Evolutionary conservation across 2,329 filamentous ascomycete species (phyloP), one percentile per base, ranked within the genome.

Genomic region (Ceratocystis ficicola): DNA sequence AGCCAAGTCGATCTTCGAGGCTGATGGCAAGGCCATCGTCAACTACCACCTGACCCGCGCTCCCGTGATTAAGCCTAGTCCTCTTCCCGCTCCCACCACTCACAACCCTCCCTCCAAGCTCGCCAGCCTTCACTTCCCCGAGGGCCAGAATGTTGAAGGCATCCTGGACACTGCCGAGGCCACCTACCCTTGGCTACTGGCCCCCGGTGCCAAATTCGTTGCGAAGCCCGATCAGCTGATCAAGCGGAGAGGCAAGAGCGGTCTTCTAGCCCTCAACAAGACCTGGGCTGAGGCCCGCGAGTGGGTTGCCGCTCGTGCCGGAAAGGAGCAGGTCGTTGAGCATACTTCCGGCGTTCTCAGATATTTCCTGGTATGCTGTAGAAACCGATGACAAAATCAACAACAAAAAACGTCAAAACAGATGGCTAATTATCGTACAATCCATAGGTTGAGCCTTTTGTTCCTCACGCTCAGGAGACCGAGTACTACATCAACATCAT

Each of bases 401-500:
- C 15, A 59, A 17, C 55, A 7, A 1, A 3, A 59, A 20, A 59
- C 28, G 32, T 12, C 36, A 41, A 8, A 3, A 3, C 17, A 25
- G 30, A 36, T 55, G 44, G 59, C 64, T 62, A 62, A 65, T 55
- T 12, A 46, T 46, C 41, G 22, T 28, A 17, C 48, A 65, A 32
- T 25, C 22, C 46, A 8, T 52, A 68, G 67, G 68, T 99, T 72
- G 94, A 99, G 85, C 94, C 94, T 64, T 97, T 99, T 75, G 92
- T 97, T 69, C 94, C 93, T 73, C 94, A 99, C 79, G 88, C 92
- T 70, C 84, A 91, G 73, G 88, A 91, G 77, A 96, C 93, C 70
- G 94, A 99, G 80, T 97, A 97, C 83, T 99, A 99, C 81, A 96
- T 99, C 83, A 96, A 96, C 86, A 99, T 99, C 83, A 94, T 96